A percentile compares a stretch with the other conserved stretches of the same genome.
Conservation (phyloP, 1,284 basidiomycete genomes). For the Leccinum pachyderme region DNA sequence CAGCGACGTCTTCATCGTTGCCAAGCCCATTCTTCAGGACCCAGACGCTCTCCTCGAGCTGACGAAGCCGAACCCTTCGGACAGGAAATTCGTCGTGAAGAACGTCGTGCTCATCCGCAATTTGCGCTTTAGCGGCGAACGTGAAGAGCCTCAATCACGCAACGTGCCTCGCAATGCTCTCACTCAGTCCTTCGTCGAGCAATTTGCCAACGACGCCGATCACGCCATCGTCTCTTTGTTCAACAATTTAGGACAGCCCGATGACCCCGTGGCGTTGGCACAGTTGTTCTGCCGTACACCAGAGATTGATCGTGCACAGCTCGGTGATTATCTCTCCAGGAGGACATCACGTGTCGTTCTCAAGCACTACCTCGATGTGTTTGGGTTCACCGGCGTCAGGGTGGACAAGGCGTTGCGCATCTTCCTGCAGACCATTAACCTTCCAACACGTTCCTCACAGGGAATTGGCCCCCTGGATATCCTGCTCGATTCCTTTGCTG, state of each 20-base stretch:
- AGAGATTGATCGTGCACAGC: conserved; percentile 80
- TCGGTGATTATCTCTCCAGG: conserved; percentile 81
- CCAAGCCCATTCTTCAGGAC: conserved; percentile 68
- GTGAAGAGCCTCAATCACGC: conserved; percentile 54
- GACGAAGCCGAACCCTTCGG: conserved; percentile 65
- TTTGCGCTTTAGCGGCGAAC: conserved; percentile 64
- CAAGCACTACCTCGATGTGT: conserved; percentile 82
- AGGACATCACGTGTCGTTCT: conserved; percentile 72
- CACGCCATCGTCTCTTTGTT: conserved; percentile 66
- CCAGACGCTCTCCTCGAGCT: conserved; percentile 58
- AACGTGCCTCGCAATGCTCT: conserved; percentile 50
- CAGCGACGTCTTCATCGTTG: conserved; percentile 88
- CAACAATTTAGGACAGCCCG: conserved; percentile 51
- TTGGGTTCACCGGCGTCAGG: conserved; percentile 79
- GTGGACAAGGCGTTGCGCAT: conserved; percentile 89
- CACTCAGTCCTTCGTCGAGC: conserved; percentile 67
- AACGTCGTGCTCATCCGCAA: conserved; percentile 79
- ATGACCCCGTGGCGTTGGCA: conserved; percentile 69
- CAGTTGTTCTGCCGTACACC: conserved; percentile 82
- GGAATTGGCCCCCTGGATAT: conserved; percentile 55
- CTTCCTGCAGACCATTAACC: conserved; percentile 80
- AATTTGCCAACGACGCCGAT: conserved; percentile 75
- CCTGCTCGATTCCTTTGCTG: conserved; percentile 83
- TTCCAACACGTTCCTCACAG: conserved; percentile 53
- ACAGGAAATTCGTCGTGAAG: conserved; percentile 85